Conservation (phyloP, 352 stramenopile genomes). For the Globisporangium viniferum region DNA sequence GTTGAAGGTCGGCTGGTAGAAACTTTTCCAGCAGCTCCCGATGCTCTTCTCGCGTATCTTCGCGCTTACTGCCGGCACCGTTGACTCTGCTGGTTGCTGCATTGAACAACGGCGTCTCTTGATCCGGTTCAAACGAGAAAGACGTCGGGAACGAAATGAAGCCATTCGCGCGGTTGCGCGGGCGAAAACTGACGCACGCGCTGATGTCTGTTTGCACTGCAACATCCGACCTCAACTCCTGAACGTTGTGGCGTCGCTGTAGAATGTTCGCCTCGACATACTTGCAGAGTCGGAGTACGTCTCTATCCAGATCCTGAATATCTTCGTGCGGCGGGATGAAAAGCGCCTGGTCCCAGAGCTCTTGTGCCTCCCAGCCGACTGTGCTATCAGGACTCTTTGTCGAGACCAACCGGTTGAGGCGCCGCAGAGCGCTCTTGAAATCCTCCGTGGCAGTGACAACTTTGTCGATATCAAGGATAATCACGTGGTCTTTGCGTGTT, state of each 20-base stretch:
- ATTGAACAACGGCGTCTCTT: neutral
- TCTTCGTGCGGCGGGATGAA: constrained; percentile 56
- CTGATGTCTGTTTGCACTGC: constrained; percentile 35
- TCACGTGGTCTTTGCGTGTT: constrained; percentile 16
- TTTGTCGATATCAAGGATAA: constrained; percentile 27
- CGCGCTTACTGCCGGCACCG: neutral
- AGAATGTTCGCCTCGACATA: constrained; percentile 36
- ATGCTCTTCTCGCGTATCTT: constrained; percentile 17
- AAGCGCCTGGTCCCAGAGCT: constrained; percentile 57
- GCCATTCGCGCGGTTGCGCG: constrained; percentile 18
- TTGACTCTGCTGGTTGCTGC: neutral
- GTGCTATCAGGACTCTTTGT: constrained; percentile 42
- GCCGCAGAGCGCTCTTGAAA: constrained; percentile 27
- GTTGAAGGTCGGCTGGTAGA: constrained; percentile 28
- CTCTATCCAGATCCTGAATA: constrained; percentile 39
- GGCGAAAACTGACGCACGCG: constrained; percentile 19
- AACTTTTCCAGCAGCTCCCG: constrained; percentile 32
- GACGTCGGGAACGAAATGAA: constrained; percentile 13
- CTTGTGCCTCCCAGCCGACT: constrained; percentile 43
- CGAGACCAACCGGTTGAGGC: constrained; percentile 30
- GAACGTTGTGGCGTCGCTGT: neutral
- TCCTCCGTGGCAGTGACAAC: constrained; percentile 28
- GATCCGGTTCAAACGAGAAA: constrained; percentile 13
- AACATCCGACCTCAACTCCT: neutral
- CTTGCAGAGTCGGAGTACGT: constrained; percentile 31